Base-by-base conservation (phyloP, 1,284 basidiomycete genomes). In the Schizophyllum amplum region DNA sequence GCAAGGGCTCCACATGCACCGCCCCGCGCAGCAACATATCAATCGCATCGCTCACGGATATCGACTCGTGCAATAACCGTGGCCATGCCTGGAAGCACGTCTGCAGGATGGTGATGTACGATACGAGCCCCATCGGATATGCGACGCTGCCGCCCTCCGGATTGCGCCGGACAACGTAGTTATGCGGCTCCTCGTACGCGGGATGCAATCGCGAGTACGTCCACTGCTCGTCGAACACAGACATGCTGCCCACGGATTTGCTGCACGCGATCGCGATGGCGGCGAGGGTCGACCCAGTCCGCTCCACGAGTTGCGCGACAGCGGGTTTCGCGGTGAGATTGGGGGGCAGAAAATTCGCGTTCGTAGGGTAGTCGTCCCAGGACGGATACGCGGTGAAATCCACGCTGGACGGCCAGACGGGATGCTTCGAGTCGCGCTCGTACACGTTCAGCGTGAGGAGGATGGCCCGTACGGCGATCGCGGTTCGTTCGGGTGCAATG, bases 1-100 rank as follows among this genome's bases (percentile, higher is more conserved):
- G 75, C 1, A 71, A 67, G 1, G 90, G 87, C 62, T 98, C 93
- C 23, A 94, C 84, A 63, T 95, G 94, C 46, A 93, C 80, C 22
- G 92, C 80, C 0, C 90, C 90, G 21, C 85, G 82, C 52, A 95
- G 79, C 22, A 97, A 80, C 73, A 94, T 86, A 61, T 92, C 87
- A 54, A 94, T 78, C 0, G 86, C 82, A 52, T 87, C 86, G 4
- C 77, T 71, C 55, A 88, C 70, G 55, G 77, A 70, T 54, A 82
- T 72, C 55, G 78, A 75, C 0, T 69, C 67, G 61, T 86, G 82
- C 25, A 95, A 75, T 61, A 86, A 88, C 6, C 92, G 82, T 0
- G 94, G 95, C 84, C 94, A 91, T 2, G 90, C 81, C 58, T 91
- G 86, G 68, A 96, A 90, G 66, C 90, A 86, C 0, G 87, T 83